Base-by-base conservation (phyloP, 1,284 basidiomycete genomes). In the Moesziomyces parantarcticus region DNA sequence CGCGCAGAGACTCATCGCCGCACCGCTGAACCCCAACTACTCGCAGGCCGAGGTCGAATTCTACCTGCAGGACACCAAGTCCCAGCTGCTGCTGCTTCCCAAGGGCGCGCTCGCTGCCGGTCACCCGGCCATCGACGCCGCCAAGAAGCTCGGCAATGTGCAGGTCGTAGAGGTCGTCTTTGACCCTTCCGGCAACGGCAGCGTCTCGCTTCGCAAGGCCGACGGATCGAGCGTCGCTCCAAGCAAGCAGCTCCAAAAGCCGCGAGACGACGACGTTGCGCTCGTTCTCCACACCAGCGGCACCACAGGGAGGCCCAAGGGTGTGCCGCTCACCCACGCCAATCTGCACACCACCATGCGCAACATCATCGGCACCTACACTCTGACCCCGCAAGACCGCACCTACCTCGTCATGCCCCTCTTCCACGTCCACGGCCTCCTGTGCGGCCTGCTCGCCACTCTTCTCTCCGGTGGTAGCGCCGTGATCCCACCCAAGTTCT, bases 351-450 rank as follows among this genome's bases (percentile, higher is more conserved):
- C 89, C 3, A 89, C 89, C 8, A 88, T 89, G 55, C 85, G 85
- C 73, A 89, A 89, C 61, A 76, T 80, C 60, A 63, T 77, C 40
- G 43, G 57, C 23, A 78, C 79, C 42, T 90, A 90, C 87, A 86
- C 86, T 46, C 85, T 90, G n/a, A 84, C 84, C 9, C 74, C 81
- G 0, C 23, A 44, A 3, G 86, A 86, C 69, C 78, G 85, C n/a
- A 85, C 85, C 11, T 86, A 85, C 73, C 82, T 87, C 26, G 90
- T 90, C 85, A 90, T 90, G 89, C 89, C 89, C 26, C 86, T 90
- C 32, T 90, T 89, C 84, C 89, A 90, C 75, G 89, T 90, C 20
- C 89, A 89, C 54, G 89, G 89, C 36, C 87, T 90, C 45, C 86
- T 90, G 29, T 88, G 88, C 56, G 90, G 89, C 69, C 85, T 90